Base-by-base conservation (phyloP, 306 rosid genomes). In the Canavalia ensiformis region DNA sequence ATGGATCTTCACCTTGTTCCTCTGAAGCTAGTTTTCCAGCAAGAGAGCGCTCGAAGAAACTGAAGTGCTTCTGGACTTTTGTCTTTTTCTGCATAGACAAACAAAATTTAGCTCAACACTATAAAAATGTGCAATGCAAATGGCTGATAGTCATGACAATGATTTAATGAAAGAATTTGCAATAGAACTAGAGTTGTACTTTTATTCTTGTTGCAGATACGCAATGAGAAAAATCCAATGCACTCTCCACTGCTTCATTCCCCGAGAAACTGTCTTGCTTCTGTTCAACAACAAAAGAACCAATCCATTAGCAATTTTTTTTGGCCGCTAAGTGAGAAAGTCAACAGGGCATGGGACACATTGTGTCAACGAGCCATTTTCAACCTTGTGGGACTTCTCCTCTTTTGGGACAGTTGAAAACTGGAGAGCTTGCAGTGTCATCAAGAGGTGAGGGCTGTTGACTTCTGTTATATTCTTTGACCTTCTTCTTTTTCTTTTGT, bases 381-480 rank as follows among this genome's bases (percentile, higher is more conserved):
- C n/a, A n/a, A 58, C 72, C 79, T 80, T 74, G 49, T 79, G 82
- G n/a, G n/a, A n/a, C n/a, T n/a, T 86, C 91, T 87, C 91, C 86
- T 87, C n/a, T n/a, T n/a, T n/a, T 86, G 39, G 90, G 9, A 80
- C 10, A 58, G 81, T 35, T 85, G 79, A 79, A 81, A 59, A 85
- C 78, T 66, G 90, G 87, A 80, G 98, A 95, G 85, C 97, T 93
- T 33, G 99, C 98, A 79, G 98, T 95, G 86, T 93, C 99, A 84
- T 91, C 99, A 77, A 95, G 97, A 57, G 72, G 60, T 58, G 90
- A 82, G 74, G 74, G 80, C 28, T 85, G 88, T 60, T 88, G 86
- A 77, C 47, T 82, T 87, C 66, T 87, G 4, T 84, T 72, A 80
- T 30, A 81, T 78, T 85, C 91, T 86, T 80, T 89, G 72, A 73